Base-by-base conservation (phyloP, 768 basidiomycete genomes). In the Boletus tomentosulus region DNA sequence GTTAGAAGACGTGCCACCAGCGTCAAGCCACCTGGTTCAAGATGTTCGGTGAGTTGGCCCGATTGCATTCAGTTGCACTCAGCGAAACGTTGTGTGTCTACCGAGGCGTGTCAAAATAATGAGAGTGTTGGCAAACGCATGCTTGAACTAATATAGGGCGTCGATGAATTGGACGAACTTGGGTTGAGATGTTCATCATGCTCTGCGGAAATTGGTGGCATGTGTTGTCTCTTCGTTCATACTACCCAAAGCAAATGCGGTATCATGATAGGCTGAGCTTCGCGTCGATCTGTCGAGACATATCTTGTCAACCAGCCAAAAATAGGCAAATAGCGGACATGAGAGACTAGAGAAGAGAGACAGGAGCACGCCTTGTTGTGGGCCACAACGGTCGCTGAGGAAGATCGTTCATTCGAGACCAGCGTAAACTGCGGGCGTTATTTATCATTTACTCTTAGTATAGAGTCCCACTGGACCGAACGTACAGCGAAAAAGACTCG, bases 401-500 rank as follows among this genome's bases (percentile, higher is more conserved):
- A 39, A 15, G 22, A 25, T 15, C 28, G 19, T 41, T 30, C 10
- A 12, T 37, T 30, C 27, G 3, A 25, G 25, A 30, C n/a, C 8
- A 19, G 41, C 22, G 13, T 28, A 28, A 33, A 28, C 25, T 28
- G 27, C 13, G 27, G 15, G 15, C 15, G 16, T 44, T 6, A 44
- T 24, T 28, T 15, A 43, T 27, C 42, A 35, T 35, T 38, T 35
- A 16, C 35, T 10, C 1, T 35, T 35, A 22, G 9, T 22, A n/a
- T 19, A n/a, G n/a, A 38, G 37, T 38, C 37, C 34, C 34, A 6
- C 34, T 35, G 16, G 12, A 41, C 39, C 22, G 42, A 28, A 50
- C 58, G 47, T 57, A 54, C 56, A 11, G 67, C 68, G 50, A 62
- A 67, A 71, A 69, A 28, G 45, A 12, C 66, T 59, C 69, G 22